These are phyloP conservation scores for Penicillium fuscoglaucum DNA, from an alignment of 2,329 filamentous ascomycete genomes.

Conservation along the genomic window DNA sequence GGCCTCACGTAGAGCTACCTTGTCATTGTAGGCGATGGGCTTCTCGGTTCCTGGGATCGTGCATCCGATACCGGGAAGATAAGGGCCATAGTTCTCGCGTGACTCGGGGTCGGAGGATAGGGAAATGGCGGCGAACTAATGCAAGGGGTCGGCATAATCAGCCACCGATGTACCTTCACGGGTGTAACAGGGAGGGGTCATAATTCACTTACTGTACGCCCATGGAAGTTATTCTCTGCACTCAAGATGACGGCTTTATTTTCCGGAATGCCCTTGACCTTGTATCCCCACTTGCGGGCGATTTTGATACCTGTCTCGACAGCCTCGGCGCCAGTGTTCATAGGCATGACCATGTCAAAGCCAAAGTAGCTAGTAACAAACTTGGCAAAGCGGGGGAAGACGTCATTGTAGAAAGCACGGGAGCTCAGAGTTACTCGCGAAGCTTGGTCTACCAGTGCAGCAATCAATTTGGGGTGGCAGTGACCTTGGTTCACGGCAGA, in stretches of 20 bases:
- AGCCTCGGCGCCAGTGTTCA: constrained; percentile 97
- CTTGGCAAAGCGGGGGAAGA: constrained; percentile 93
- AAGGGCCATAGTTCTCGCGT: constrained; percentile 94
- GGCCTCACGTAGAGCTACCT: constrained; percentile 74
- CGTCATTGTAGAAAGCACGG: constrained; percentile 96
- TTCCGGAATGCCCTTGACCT: constrained; percentile 84
- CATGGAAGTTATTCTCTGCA: constrained; percentile 92
- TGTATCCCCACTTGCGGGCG: constrained; percentile 97
- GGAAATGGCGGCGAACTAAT: constrained; percentile 86
- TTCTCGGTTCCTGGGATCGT: constrained; percentile 72
- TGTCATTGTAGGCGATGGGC: constrained; percentile 81
- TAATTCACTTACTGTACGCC: constrained; percentile 70
- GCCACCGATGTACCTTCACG: constrained; percentile 1
- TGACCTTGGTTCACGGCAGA: constrained; percentile 97
- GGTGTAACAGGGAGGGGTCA: constrained; percentile 6
- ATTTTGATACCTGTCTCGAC: constrained; percentile 96
- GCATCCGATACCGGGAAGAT: constrained; percentile 84
- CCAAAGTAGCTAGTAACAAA: constrained; percentile 87
- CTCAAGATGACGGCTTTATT: constrained; percentile 82
- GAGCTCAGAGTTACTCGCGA: constrained; percentile 87
- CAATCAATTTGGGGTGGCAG: constrained; percentile 93
- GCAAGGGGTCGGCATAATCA: constrained; percentile 10
- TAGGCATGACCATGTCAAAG: constrained; percentile 96
- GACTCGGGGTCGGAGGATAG: constrained; percentile 95
- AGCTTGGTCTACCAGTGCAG: constrained; percentile 86